phyloP scores from a whole-genome alignment of 2,329 filamentous ascomycete species.

The Ceratocystis colombiana region DNA sequence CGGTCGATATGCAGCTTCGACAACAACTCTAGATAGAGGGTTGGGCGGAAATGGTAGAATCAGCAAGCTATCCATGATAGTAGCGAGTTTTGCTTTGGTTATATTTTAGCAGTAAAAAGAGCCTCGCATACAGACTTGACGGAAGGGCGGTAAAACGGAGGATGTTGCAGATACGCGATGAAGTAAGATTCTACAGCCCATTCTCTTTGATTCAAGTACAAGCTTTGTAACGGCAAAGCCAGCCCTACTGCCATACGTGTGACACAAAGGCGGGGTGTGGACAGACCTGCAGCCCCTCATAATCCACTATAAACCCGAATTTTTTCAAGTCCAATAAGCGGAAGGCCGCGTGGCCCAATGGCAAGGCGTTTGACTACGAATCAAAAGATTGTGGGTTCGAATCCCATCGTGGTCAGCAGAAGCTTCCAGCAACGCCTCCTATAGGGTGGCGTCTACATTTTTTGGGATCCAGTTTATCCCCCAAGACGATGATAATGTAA shows the following conservation, averaged over 20 bases:
- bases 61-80: slow-evolving; percentile 36
- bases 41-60: slow-evolving; percentile 54
- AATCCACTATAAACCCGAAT: background rate
- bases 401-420: slow-evolving; percentile 18
- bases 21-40: slow-evolving; percentile 41
- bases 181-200: too few species aligned
- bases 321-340: background rate
- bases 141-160: too few species aligned
- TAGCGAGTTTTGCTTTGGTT: background rate
- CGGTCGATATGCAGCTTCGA: slow-evolving; percentile 52
- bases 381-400: slow-evolving; percentile 21
- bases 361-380: slow-evolving; percentile 23
- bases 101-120: background rate
- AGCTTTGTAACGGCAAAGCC: background rate
- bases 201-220: too few species aligned
- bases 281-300: background rate
- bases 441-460: accelerated
- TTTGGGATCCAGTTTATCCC: too few species aligned
- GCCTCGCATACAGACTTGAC: background rate
- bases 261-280: background rate
- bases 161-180: background rate
- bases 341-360: slow-evolving; percentile 22
- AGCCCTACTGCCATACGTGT: background rate
- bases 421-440: background rate
- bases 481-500: background rate